Conservation (phyloP, 129 eudicot species). For the Deinandra increscens region DNA sequence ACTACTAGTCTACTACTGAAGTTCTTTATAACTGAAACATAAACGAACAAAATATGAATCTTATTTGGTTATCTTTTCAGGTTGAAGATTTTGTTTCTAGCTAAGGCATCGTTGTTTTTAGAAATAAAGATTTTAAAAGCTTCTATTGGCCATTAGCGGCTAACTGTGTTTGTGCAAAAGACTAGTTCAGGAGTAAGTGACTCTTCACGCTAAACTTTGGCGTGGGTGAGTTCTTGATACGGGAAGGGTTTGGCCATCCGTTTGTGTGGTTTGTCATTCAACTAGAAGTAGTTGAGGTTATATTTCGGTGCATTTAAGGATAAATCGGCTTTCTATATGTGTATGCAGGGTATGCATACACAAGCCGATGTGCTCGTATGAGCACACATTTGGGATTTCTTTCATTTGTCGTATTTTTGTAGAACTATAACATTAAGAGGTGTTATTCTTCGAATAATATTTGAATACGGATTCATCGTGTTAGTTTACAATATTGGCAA, state of each 20-base stretch:
- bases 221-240: constrained; percentile 22
- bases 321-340: constrained; percentile 24
- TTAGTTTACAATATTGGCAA: constrained; percentile 10
- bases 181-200: constrained; percentile 29
- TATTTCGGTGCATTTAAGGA: constrained; percentile 25
- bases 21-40: background rate
- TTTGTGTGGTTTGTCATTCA: constrained; percentile 17
- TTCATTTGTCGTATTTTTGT: constrained; percentile 17
- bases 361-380: constrained; percentile 35
- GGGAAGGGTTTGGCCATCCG: constrained; percentile 26
- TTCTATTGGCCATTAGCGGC: constrained; percentile 15
- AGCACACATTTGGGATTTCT: constrained; percentile 25
- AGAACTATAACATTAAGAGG: constrained; percentile 18
- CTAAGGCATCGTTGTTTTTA: constrained; percentile 16
- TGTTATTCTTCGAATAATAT: constrained; percentile 28
- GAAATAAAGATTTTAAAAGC: constrained; percentile 32
- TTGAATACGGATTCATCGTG: background rate
- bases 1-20: no score
- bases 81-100: constrained; percentile 23
- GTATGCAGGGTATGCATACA: constrained; percentile 27
- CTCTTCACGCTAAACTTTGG: constrained; percentile 21
- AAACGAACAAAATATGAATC: background rate
- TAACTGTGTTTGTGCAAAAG: constrained; percentile 30
- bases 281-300: constrained; percentile 27
- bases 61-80: constrained; percentile 20